phyloP scores from a whole-genome alignment of 768 basidiomycete species.

The Pulveroboletus ravenelii region DNA sequence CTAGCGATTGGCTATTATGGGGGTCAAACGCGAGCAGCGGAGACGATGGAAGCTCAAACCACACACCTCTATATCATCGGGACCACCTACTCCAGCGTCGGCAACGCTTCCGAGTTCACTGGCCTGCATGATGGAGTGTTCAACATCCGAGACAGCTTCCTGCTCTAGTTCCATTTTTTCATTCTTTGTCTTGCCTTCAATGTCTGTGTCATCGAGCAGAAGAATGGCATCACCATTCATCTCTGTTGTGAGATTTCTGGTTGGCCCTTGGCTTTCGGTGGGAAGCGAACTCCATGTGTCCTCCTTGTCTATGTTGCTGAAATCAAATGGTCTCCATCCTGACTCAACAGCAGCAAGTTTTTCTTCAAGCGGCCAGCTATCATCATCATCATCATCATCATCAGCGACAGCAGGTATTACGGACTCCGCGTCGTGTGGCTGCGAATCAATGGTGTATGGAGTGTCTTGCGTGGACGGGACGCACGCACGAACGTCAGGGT shows the following conservation, averaged over 20 bases:
- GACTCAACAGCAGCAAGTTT: slow-evolving; percentile 49
- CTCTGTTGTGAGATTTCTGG: slow-evolving; percentile 18
- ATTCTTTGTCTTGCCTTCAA: slow-evolving; percentile 9
- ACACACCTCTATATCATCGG: slow-evolving; percentile 41
- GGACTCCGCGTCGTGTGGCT: slow-evolving; percentile 21
- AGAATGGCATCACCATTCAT: slow-evolving; percentile 3
- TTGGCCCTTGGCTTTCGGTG: slow-evolving; percentile 48
- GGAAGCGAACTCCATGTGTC: slow-evolving; percentile 73
- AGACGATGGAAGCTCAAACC: neutral
- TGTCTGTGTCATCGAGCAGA: slow-evolving; percentile 5
- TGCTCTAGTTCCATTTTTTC: slow-evolving; percentile 12
- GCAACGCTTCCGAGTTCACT: slow-evolving; percentile 38
- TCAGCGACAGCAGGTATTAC: slow-evolving; percentile 2
- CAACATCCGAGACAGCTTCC: slow-evolving; percentile 29
- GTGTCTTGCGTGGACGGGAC: slow-evolving; percentile 58
- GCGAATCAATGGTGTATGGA: slow-evolving; percentile 40
- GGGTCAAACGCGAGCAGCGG: slow-evolving; percentile 5
- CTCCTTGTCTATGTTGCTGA: slow-evolving; percentile 54
- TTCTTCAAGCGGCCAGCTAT: slow-evolving; percentile 75
- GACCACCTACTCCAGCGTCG: slow-evolving; percentile 34
- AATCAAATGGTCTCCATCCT: slow-evolving; percentile 59
- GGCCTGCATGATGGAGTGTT: slow-evolving; percentile 28
- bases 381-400: slow-evolving; percentile 40
- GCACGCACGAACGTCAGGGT: slow-evolving; percentile 48
- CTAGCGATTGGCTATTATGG: slow-evolving; percentile 21